These are phyloP conservation scores for Bremia lactucae DNA, from an alignment of 352 stramenopile species.

Conservation along the genomic window DNA sequence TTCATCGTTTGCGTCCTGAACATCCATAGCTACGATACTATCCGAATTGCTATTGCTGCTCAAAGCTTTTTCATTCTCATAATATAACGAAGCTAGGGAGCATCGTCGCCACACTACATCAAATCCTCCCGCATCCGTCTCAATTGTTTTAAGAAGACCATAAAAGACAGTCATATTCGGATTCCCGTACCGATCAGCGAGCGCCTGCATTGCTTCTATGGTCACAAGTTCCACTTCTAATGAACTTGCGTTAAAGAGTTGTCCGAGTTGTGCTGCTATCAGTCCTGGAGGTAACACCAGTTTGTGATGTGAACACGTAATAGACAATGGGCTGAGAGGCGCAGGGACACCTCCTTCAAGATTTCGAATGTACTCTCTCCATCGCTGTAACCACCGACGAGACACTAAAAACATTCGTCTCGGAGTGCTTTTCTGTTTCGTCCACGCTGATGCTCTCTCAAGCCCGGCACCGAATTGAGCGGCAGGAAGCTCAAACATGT, in stretches of 20 bases:
- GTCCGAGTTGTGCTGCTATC: conserved; percentile 28
- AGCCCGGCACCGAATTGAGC: conserved; percentile 11
- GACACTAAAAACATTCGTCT: conserved; percentile 49
- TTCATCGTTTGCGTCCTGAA: conserved; percentile 19
- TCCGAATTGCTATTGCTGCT: conserved; percentile 14
- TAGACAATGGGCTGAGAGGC: conserved; percentile 17
- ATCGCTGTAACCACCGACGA: conserved; percentile 44
- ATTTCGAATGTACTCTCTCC: conserved; percentile 66
- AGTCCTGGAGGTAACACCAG: conserved; percentile 42
- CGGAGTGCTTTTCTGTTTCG: conserved; percentile 9
- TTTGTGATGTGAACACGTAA: conserved; percentile 47
- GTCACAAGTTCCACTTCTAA: conserved; percentile 54
- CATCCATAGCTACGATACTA: conserved; percentile 17
- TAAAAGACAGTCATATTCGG: conserved; percentile 43
- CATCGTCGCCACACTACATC: conserved; percentile 37
- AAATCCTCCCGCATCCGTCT: conserved; percentile 6
- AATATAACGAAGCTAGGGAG: conserved; percentile 26
- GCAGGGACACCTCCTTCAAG: conserved; percentile 33
- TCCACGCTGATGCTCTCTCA: conserved; percentile 16
- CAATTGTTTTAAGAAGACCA: conserved; percentile 15
- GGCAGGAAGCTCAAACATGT: conserved; percentile 34
- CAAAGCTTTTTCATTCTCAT: conserved; percentile 15
- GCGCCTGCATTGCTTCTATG: conserved; percentile 45
- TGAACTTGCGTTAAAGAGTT: conserved; percentile 26
- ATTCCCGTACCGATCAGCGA: conserved; percentile 46